Percentiles rank a stretch among this genome's conserved stretches.
phyloP scores from a whole-genome alignment of 2,329 filamentous ascomycete species.

The Westerdykella sp. region DNA sequence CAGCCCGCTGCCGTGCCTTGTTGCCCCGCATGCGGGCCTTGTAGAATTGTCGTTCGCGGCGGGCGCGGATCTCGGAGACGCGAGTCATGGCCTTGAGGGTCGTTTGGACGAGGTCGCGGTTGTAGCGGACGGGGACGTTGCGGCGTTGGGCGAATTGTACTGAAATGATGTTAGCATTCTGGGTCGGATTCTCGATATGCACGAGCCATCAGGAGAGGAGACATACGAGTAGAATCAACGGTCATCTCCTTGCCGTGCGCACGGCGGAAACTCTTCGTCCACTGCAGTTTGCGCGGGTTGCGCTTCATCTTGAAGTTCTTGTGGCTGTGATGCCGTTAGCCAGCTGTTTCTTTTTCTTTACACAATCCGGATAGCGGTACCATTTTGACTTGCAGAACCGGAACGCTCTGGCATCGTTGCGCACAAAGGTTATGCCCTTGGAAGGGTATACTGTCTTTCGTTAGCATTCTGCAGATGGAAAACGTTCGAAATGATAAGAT shows the following conservation, averaged over 20 bases:
- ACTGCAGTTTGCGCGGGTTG: constrained; percentile 91
- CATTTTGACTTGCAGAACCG: constrained; percentile 55
- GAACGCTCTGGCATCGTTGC: constrained; percentile 60
- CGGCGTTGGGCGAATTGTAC: constrained; percentile 87
- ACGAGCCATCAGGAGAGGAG: neutral
- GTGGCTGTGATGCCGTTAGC: constrained; percentile 48
- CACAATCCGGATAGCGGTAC: neutral
- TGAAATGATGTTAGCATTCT: neutral
- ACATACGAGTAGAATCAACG: constrained; percentile 67
- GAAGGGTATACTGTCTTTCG: constrained; percentile 25
- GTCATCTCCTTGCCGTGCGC: constrained; percentile 59
- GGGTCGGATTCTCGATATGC: neutral
- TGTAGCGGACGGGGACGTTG: constrained; percentile 93
- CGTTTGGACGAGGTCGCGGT: constrained; percentile 80
- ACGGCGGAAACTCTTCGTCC: constrained; percentile 76
- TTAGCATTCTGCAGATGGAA: too few species aligned
- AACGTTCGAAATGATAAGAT: too few species aligned
- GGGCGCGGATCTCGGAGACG: constrained; percentile 74
- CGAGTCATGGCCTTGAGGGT: constrained; percentile 91
- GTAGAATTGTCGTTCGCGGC: constrained; percentile 87
- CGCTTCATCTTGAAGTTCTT: constrained; percentile 94
- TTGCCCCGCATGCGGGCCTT: constrained; percentile 90
- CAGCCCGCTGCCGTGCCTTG: constrained; percentile 70
- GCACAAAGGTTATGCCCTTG: constrained; percentile 57
- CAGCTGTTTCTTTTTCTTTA: neutral